phyloP scores from a whole-genome alignment of 192 early-diverging fungal genomes.

The Podochytrium sp. region DNA sequence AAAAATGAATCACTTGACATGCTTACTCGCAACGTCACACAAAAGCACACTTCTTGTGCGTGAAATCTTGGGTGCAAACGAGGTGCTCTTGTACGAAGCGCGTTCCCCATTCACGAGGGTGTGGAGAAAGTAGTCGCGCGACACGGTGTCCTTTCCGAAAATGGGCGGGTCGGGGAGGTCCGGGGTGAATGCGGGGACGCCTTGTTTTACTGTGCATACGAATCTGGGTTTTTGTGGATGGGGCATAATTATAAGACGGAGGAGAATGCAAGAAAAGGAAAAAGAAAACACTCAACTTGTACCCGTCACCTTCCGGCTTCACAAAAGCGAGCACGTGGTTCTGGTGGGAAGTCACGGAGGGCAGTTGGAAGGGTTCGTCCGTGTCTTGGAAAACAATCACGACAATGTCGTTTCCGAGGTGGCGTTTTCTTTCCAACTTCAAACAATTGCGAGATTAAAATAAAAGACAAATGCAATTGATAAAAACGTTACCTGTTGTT shows the following conservation, averaged over 20 bases:
- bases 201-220: slow-evolving; percentile 32
- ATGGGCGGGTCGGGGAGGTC: slow-evolving; percentile 61
- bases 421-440: slow-evolving; percentile 68
- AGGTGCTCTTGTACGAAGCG: slow-evolving; percentile 67
- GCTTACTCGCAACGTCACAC: slow-evolving; percentile 62
- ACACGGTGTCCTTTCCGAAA: slow-evolving; percentile 58
- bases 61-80: slow-evolving; percentile 67
- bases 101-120: slow-evolving; percentile 71
- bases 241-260: too few species aligned
- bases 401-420: slow-evolving; percentile 78
- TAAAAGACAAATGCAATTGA: too few species aligned
- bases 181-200: slow-evolving; percentile 65
- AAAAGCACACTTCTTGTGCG: slow-evolving; percentile 65
- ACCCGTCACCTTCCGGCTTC: slow-evolving; percentile 51
- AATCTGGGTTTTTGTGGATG: too few species aligned
- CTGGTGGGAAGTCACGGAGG: slow-evolving; percentile 55
- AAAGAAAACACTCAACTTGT: slow-evolving; percentile 34
- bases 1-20: slow-evolving; percentile 36
- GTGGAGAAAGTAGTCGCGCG: slow-evolving; percentile 67
- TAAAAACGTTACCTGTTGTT: slow-evolving; percentile 73
- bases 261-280: too few species aligned
- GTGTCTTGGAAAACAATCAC: slow-evolving; percentile 58
- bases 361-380: slow-evolving; percentile 52
- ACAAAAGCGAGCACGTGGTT: slow-evolving; percentile 64
- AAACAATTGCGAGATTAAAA: background rate